Conservation (phyloP, 1,139 yeast genomes). For the Sugiyamaella neomexicana region DNA sequence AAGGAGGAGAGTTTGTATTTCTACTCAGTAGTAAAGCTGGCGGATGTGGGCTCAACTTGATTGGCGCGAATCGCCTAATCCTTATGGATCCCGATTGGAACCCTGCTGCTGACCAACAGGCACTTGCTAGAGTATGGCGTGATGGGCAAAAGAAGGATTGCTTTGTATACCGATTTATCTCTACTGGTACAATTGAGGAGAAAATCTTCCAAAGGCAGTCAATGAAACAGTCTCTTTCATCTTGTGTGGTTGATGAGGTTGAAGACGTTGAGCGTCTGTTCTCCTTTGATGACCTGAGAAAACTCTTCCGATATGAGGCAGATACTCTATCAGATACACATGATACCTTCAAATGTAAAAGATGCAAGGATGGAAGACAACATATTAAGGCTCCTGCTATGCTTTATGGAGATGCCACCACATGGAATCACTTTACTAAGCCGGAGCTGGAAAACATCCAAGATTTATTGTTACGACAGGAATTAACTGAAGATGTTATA, state of each 20-base stretch:
- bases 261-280: slow-evolving; percentile 93
- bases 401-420: slow-evolving; percentile 96
- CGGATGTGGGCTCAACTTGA: slow-evolving; percentile 96
- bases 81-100: slow-evolving; percentile 98
- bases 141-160: slow-evolving; percentile 98
- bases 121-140: slow-evolving; percentile 97
- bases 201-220: slow-evolving; percentile 95
- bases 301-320: slow-evolving; percentile 69
- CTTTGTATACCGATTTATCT: slow-evolving; percentile 86
- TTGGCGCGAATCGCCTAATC: slow-evolving; percentile 90
- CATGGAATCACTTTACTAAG: slow-evolving; percentile 90
- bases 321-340: slow-evolving; percentile 86
- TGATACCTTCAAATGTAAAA: slow-evolving; percentile 82
- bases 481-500: slow-evolving; percentile 64
- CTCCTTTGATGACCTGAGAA: slow-evolving; percentile 74
- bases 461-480: slow-evolving; percentile 76
- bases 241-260: slow-evolving; percentile 96
- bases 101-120: slow-evolving; percentile 98
- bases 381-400: slow-evolving; percentile 70
- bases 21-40: slow-evolving; percentile 95
- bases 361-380: slow-evolving; percentile 77
- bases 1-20: slow-evolving; percentile 83
- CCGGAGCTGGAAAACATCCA: slow-evolving; percentile 62
- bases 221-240: slow-evolving; percentile 89
- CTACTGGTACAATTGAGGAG: slow-evolving; percentile 95